phyloP scores from a whole-genome alignment of 768 basidiomycete species.

The Megacollybia marginata region DNA sequence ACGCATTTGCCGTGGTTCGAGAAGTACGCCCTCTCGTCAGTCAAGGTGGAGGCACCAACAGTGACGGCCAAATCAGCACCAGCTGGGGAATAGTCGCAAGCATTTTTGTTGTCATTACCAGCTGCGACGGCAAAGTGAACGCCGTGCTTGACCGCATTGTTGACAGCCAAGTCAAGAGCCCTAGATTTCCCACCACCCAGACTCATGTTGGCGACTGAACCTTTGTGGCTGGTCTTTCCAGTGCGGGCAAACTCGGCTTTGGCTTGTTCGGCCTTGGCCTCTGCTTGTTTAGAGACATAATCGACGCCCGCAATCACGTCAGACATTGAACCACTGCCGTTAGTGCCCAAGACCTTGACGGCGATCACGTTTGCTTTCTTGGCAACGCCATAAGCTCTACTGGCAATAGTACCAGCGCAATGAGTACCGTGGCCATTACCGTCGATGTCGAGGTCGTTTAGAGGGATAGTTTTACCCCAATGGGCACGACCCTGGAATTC shows the following conservation, averaged over 20 bases:
- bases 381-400: constrained; percentile 88
- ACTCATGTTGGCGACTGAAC: constrained; percentile 95
- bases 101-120: constrained; percentile 84
- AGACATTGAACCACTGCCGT: constrained; percentile 91
- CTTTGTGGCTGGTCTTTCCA: constrained; percentile 81
- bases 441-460: constrained; percentile 78
- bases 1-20: constrained; percentile 91
- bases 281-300: constrained; percentile 60
- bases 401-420: constrained; percentile 96
- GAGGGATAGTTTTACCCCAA: constrained; percentile 93
- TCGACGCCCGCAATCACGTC: constrained; percentile 87
- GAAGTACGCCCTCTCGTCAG: constrained; percentile 82
- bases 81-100: constrained; percentile 91
- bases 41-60: constrained; percentile 84
- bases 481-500: constrained; percentile 86
- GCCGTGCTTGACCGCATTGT: constrained; percentile 75
- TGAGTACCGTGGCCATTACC: constrained; percentile 95
- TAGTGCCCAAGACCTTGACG: constrained; percentile 91
- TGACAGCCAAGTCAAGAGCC: constrained; percentile 78
- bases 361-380: constrained; percentile 87
- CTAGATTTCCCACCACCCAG: constrained; percentile 92
- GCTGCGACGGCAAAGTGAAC: constrained; percentile 97
- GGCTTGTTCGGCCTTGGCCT: constrained; percentile 51
- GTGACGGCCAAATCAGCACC: constrained; percentile 85
- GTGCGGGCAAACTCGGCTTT: constrained; percentile 60